A percentile compares a stretch with the other conserved stretches of the same genome.
Evolutionary conservation across 1,284 basidiomycete genomes (phyloP).

Genomic region (Tilletia horrida): DNA sequence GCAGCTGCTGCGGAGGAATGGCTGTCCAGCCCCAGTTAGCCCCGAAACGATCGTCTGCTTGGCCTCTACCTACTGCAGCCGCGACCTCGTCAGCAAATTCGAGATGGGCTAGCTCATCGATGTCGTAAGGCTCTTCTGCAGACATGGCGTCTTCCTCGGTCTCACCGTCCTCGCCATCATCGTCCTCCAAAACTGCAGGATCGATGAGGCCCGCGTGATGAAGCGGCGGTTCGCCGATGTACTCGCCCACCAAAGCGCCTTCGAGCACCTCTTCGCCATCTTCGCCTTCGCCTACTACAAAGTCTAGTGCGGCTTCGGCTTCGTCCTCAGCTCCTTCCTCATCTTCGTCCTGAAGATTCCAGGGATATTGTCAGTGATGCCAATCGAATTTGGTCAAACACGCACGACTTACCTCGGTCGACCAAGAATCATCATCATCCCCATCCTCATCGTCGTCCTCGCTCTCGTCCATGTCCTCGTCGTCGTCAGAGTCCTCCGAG

Average conservation of each 20-base stretch:
- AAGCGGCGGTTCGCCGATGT: constrained; percentile 21
- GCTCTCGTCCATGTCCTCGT: constrained; percentile 36
- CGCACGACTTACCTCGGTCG: constrained; percentile 23
- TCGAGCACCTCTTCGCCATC: constrained; percentile 20
- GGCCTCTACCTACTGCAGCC: constrained; percentile 19
- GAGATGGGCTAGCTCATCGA: constrained; percentile 42
- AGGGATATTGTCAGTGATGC: not conserved
- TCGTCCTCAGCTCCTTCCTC: constrained; percentile 47
- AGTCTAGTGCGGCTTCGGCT: constrained; percentile 22
- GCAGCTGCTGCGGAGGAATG: constrained; percentile 4
- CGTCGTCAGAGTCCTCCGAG: constrained; percentile 18
- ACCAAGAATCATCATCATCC: constrained; percentile 35
- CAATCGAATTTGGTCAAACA: not conserved
- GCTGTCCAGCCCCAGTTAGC: constrained; percentile 52
- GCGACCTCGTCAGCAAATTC: constrained; percentile 42
- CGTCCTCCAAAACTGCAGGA: constrained; percentile 23
- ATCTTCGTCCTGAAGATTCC: constrained; percentile 55
- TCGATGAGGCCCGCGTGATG: not conserved
- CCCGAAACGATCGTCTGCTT: constrained; percentile 48
- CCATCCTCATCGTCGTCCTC: constrained; percentile 33
- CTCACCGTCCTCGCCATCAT: constrained; percentile 31
- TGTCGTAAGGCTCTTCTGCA: constrained; percentile 37
- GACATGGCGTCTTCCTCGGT: constrained; percentile 36
- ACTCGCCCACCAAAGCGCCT: constrained; percentile 19
- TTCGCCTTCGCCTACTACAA: constrained; percentile 34